Base-by-base conservation (phyloP, 2,329 filamentous ascomycete species). In the Fusarium poae region DNA sequence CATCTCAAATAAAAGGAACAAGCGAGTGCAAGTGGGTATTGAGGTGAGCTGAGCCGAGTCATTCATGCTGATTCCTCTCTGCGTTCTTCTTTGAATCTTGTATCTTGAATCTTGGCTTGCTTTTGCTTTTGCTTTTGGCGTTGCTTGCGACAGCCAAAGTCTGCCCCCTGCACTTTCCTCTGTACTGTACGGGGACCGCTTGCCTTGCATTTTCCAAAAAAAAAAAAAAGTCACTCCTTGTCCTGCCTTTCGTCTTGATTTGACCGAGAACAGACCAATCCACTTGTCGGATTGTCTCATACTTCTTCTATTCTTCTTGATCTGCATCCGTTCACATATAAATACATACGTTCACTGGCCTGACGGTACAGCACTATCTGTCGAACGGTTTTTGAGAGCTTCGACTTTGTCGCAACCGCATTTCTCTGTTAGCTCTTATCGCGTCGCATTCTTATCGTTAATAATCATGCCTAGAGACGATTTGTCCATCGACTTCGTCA, bases 401-500 rank as follows among this genome's bases (percentile, higher is more conserved):
- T 66, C 59, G 68, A 68, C 68, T 54, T 66, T 57, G 65, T 67
- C 64, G 62, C 66, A 44, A 65, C 65, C 64, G 58, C 62, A 48
- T 67, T 67, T 68, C 57, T 69, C 60, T 66, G 62, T 58, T 54
- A 70, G 58, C 54, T 71, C 59, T 65, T 70, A 67, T 72, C 65
- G 69, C 68, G 64, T 60, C 67, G 62, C 63, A 63, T 56, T 71
- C 70, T 69, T 70, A 73, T 76, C 75, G 80, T 88, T 88, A 86
- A 89, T 86, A 84, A 81, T 81, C 80, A 90, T 91, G 88, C 88
- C 88, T 83, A 90, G 88, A 88, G 88, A 91, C 88, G 88, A 91
- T 78, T 82, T 91, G 74, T 86, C 87, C 77, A 91, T 91, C 83
- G 88, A 91, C 80, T 89, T 90, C 79, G 87, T 89, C 76, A 85